These are phyloP conservation scores for Cadophora sp. DNA, from an alignment of 2,329 filamentous ascomycete genomes.

Conservation along the genomic window DNA sequence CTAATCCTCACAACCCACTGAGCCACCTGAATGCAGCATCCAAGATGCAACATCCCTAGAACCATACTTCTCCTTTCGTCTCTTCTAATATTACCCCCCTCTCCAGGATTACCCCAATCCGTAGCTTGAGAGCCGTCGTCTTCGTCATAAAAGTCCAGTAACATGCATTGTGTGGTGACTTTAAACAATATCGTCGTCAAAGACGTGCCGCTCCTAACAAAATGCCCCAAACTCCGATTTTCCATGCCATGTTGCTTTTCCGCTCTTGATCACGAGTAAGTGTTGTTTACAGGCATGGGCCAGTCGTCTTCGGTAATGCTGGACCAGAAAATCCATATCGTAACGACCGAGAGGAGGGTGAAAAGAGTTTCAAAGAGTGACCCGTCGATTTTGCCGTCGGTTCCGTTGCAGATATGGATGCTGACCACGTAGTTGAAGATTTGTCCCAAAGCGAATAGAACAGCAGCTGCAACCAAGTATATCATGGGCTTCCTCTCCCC, in stretches of 20 bases:
- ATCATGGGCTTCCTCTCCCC: constrained; percentile 94
- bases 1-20: constrained; percentile 16
- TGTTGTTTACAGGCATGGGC: constrained; percentile 63
- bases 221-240: constrained; percentile 40
- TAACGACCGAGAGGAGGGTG: constrained; percentile 81
- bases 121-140: constrained; percentile 27
- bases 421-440: constrained; percentile 97
- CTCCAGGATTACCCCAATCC: constrained; percentile 16
- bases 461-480: constrained; percentile 74
- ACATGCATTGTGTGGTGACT: constrained; percentile 34
- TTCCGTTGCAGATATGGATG: constrained; percentile 85
- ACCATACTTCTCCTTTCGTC: constrained; percentile 18
- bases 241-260: constrained; percentile 28
- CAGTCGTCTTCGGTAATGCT: constrained; percentile 99
- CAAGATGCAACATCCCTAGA: constrained; percentile 28
- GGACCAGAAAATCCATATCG: constrained; percentile 96
- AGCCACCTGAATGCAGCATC: constrained; percentile 28
- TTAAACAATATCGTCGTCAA: constrained; percentile 41
- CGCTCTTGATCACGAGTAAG: constrained; percentile 40
- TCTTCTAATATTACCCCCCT: constrained; percentile 21
- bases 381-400: constrained; percentile 86
- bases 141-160: constrained; percentile 31
- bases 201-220: constrained; percentile 38
- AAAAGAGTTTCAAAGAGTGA: constrained; percentile 93
- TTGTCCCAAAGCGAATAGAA: constrained; percentile 91